These are phyloP conservation scores for Luffa acutangula DNA, from an alignment of 306 rosid species.

Conservation along the genomic window DNA sequence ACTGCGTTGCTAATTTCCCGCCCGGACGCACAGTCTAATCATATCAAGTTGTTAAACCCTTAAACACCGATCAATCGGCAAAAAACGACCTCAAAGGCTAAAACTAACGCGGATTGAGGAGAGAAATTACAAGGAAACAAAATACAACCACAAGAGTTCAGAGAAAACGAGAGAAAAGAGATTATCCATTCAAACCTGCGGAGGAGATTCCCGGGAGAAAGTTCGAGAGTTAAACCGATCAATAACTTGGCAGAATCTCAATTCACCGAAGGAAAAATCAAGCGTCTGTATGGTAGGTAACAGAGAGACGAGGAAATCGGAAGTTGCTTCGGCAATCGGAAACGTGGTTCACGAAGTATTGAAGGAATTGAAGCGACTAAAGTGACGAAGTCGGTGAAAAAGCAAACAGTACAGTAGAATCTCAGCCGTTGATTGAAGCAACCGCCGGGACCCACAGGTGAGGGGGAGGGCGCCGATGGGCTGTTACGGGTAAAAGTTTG, in stretches of 20 bases:
- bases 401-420: background rate
- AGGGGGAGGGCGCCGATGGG: background rate
- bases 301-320: background rate
- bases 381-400: constrained; percentile 3
- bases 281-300: background rate
- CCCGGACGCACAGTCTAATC: background rate
- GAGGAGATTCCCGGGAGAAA: background rate
- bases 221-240: background rate
- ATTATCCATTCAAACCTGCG: background rate
- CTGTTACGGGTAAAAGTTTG: background rate
- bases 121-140: background rate
- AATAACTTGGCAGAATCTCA: background rate
- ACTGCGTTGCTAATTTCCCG: background rate
- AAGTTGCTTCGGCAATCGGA: background rate
- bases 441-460: constrained; percentile 2
- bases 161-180: background rate
- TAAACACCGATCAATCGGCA: background rate
- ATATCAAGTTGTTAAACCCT: background rate
- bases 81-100: background rate
- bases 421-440: background rate
- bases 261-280: background rate
- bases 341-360: background rate
- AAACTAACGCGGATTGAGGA: background rate
- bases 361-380: background rate
- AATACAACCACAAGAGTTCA: background rate